These are phyloP conservation scores for Pistacia vera DNA, from an alignment of 345 rosid species.

Conservation along the genomic window DNA sequence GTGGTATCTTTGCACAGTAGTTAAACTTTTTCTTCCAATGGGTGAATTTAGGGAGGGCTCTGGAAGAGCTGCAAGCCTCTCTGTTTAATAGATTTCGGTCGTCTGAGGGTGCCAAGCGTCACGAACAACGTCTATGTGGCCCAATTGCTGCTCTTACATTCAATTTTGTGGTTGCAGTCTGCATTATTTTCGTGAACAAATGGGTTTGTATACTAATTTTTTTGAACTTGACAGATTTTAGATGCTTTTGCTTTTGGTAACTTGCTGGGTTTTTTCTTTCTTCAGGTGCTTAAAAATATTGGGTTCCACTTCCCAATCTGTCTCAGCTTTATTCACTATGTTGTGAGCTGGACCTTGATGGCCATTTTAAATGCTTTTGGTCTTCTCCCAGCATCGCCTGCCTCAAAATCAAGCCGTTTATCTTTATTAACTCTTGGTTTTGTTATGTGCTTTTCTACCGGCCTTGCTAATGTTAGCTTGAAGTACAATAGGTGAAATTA, in stretches of 20 bases:
- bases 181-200: conserved; percentile 66
- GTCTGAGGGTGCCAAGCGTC: conserved; percentile 31
- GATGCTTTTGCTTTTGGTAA: conserved; percentile 1
- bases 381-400: conserved; percentile 72
- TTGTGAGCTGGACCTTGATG: conserved; percentile 78
- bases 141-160: conserved; percentile 35
- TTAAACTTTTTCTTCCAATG: background rate
- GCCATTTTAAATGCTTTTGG: conserved; percentile 73
- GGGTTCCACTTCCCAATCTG: conserved; percentile 90
- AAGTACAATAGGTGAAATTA: conserved; percentile 81
- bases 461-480: conserved; percentile 97
- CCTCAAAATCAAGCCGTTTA: conserved; percentile 60
- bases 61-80: conserved; percentile 48
- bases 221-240: background rate
- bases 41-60: conserved; percentile 39
- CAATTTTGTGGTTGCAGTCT: conserved; percentile 37
- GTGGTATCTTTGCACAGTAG: too few relatives aligned
- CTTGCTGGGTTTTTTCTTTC: background rate
- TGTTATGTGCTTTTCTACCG: conserved; percentile 93
- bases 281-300: conserved; percentile 81
- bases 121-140: conserved; percentile 36
- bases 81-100: conserved; percentile 40
- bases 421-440: conserved; percentile 73
- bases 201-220: conserved; percentile 47
- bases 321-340: conserved; percentile 86